These are phyloP conservation scores for Fusarium coicis DNA, from an alignment of 2,329 filamentous ascomycete species.

Conservation along the genomic window DNA sequence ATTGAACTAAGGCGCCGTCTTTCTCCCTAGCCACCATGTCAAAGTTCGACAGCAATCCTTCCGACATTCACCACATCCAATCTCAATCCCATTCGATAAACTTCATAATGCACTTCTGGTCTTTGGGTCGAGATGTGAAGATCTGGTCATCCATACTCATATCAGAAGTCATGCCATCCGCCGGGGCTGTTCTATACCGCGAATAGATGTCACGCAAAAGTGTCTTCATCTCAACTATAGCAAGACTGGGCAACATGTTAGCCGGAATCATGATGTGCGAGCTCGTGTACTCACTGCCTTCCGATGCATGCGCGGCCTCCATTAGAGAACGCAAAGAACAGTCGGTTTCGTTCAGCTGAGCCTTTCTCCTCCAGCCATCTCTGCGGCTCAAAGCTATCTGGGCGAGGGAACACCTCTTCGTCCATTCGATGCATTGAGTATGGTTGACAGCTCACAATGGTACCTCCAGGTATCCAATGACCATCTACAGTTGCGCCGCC, in stretches of 20 bases:
- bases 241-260: background rate
- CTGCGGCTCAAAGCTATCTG: conserved; percentile 19
- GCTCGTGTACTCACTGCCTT: conserved; percentile 25
- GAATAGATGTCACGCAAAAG: conserved; percentile 26
- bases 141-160: conserved; percentile 37
- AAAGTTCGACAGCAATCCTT: background rate
- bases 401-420: background rate
- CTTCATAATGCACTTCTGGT: conserved; percentile 22
- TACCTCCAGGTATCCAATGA: conserved; percentile 22
- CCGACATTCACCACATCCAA: fast-evolving
- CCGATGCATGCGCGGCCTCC: conserved; percentile 31
- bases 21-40: fast-evolving
- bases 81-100: conserved; percentile 15
- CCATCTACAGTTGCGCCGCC: conserved; percentile 14
- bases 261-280: fast-evolving
- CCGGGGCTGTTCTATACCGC: background rate
- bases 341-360: conserved; percentile 2
- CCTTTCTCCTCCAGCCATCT: conserved; percentile 23
- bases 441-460: conserved; percentile 29
- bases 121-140: conserved; percentile 32
- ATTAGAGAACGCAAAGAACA: conserved; percentile 29
- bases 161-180: background rate
- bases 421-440: conserved; percentile 29
- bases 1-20: too few relatives aligned
- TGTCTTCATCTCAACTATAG: conserved; percentile 30